These are phyloP conservation scores for Rhodomyrtus tomentosa DNA, from an alignment of 345 rosid species.

Conservation along the genomic window DNA sequence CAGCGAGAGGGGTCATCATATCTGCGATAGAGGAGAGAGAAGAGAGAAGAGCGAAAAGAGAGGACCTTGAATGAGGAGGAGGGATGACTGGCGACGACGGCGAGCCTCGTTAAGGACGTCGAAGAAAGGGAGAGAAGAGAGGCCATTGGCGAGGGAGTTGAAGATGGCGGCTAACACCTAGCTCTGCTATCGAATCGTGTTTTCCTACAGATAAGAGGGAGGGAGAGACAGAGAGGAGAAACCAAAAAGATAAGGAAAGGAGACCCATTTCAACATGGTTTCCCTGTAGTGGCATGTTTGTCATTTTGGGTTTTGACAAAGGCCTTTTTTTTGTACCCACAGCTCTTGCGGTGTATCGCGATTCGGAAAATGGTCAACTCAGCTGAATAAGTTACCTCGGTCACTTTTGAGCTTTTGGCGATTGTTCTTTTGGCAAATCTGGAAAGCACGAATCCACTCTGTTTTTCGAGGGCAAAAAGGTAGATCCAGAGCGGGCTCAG, in stretches of 20 bases:
- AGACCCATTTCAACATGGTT: not conserved
- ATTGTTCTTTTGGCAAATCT: no score
- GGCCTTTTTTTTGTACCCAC: no score
- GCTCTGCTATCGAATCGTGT: not conserved
- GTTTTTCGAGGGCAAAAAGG: no score
- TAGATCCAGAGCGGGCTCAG: no score
- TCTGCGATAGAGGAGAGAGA: not conserved
- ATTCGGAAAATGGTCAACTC: no score
- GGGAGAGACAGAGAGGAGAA: not conserved
- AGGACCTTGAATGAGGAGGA: not conserved
- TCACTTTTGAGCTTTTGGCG: no score
- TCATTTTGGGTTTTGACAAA: no score
- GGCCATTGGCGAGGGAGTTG: not conserved
- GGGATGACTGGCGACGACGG: not conserved
- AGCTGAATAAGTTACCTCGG: no score
- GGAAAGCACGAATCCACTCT: no score
- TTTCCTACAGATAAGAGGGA: not conserved
- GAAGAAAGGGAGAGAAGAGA: not conserved
- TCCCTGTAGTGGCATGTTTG: not conserved
- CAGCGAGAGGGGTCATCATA: not conserved
- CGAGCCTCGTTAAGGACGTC: not conserved
- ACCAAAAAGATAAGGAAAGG: no score
- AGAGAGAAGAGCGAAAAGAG: not conserved
- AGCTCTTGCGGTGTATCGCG: no score
- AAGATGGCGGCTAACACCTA: not conserved